Evolutionary conservation across 805 yeast genomes (phyloP).

Genomic region (Nakazawaea siamensis): DNA sequence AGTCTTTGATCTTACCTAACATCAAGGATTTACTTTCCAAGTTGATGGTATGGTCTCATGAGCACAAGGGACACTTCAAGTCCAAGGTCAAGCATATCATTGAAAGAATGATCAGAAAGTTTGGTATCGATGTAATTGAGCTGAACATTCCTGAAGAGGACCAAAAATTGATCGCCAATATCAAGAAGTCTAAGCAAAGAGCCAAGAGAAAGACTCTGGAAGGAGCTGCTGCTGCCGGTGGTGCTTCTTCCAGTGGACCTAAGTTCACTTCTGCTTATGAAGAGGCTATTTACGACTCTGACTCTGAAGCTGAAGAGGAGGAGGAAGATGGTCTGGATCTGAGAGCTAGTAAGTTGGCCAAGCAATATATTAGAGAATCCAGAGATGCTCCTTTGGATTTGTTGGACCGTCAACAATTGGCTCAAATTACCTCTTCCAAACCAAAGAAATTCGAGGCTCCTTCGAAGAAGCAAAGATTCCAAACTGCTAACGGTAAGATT

Average conservation of each 20-base stretch:
- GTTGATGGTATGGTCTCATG: constrained; percentile 88
- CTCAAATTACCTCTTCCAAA: constrained; percentile 82
- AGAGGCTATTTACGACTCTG: constrained; percentile 75
- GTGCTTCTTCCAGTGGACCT: constrained; percentile 14
- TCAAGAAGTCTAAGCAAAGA: constrained; percentile 79
- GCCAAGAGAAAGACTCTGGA: constrained; percentile 63
- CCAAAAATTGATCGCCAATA: constrained; percentile 71
- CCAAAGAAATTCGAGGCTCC: constrained; percentile 54
- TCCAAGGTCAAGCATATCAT: constrained; percentile 87
- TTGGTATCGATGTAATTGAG: constrained; percentile 84
- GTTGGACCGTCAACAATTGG: constrained; percentile 74
- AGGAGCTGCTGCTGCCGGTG: constrained; percentile 16
- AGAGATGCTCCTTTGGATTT: constrained; percentile 77
- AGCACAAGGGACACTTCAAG: constrained; percentile 92
- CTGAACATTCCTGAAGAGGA: constrained; percentile 86
- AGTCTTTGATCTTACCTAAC: constrained; percentile 60
- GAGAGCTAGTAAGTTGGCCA: constrained; percentile 22
- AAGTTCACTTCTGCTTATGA: constrained; percentile 82
- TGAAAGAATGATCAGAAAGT: constrained; percentile 84
- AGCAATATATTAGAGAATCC: constrained; percentile 70
- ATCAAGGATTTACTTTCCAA: constrained; percentile 60
- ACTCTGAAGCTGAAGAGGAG: constrained; percentile 33
- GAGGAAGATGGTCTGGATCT: background rate
- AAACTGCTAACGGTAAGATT: constrained; percentile 59
- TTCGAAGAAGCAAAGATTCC: constrained; percentile 33